A percentile compares a stretch with the other conserved stretches of the same genome.
Conservation (phyloP, 305 asterid species). For the Fraxinus dipetala region DNA sequence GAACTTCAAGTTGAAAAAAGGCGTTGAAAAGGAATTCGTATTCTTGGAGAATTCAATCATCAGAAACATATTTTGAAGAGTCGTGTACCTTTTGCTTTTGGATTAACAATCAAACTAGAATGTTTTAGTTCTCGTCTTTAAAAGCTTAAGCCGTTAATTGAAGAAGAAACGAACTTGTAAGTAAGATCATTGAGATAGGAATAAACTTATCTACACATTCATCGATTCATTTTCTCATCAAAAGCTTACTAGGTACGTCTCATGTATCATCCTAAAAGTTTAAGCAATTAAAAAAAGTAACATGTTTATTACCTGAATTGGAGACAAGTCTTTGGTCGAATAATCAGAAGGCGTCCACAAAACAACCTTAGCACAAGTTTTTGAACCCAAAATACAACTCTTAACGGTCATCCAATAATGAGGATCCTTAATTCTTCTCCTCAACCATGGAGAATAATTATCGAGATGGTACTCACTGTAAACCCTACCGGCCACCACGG, state of each 20-base stretch:
- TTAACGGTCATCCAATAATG: slow-evolving; percentile 60
- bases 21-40: no score
- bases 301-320: slow-evolving; percentile 59
- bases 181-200: not conserved
- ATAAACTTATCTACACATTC: not conserved
- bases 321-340: slow-evolving; percentile 61
- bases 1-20: not conserved
- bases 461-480: slow-evolving; percentile 66
- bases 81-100: not conserved
- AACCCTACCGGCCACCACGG: slow-evolving; percentile 51
- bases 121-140: no score
- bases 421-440: slow-evolving; percentile 57
- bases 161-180: not conserved
- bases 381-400: slow-evolving; percentile 73
- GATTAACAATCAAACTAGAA: not conserved
- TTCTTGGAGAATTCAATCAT: not conserved
- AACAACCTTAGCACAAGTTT: slow-evolving; percentile 61
- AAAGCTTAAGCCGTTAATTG: not conserved
- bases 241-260: not conserved
- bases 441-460: slow-evolving; percentile 71
- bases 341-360: slow-evolving; percentile 82
- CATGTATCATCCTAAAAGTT: not conserved
- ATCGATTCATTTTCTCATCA: not conserved
- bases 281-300: not conserved
- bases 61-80: no score